A percentile compares a stretch with the other conserved stretches of the same genome.
These are phyloP conservation scores for Tolypocladium sp. DNA, from an alignment of 2,329 filamentous ascomycete genomes.

Conservation along the genomic window DNA sequence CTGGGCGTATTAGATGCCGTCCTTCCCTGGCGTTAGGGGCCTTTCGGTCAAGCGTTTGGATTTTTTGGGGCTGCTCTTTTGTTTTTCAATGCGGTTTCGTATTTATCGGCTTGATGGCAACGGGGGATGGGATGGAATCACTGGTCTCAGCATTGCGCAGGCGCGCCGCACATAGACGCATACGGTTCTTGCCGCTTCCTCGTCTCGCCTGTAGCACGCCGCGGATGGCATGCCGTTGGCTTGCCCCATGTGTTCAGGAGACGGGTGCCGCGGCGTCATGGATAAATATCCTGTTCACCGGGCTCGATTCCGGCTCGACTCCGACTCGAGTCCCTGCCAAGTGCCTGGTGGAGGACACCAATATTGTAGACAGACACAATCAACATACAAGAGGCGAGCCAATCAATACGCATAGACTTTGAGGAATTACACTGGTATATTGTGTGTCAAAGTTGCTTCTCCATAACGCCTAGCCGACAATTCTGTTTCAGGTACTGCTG, in stretches of 20 bases:
- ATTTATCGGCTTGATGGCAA: background rate
- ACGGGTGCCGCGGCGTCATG: background rate
- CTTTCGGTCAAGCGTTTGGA: background rate
- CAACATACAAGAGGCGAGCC: background rate
- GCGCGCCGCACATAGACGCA: background rate
- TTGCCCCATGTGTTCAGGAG: background rate
- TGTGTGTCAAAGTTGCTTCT: background rate
- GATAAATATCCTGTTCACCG: background rate
- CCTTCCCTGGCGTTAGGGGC: constrained; percentile 1
- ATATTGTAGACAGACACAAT: background rate
- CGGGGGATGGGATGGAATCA: background rate
- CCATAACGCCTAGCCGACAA: constrained; percentile 4
- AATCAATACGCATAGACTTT: background rate
- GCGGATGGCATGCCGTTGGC: background rate
- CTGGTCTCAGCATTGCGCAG: background rate
- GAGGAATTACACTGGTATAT: constrained; percentile 1
- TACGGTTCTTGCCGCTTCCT: background rate
- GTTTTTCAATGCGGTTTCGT: background rate
- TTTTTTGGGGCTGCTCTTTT: background rate
- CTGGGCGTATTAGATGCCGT: background rate
- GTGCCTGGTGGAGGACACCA: background rate
- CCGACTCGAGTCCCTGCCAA: too few relatives aligned
- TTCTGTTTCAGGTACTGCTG: background rate
- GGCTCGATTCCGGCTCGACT: background rate
- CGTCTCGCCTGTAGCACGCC: background rate